Percentiles rank a stretch among this genome's conserved stretches.
Conservation (phyloP, 2,329 filamentous ascomycete species). For the Exophiala calicioides region DNA sequence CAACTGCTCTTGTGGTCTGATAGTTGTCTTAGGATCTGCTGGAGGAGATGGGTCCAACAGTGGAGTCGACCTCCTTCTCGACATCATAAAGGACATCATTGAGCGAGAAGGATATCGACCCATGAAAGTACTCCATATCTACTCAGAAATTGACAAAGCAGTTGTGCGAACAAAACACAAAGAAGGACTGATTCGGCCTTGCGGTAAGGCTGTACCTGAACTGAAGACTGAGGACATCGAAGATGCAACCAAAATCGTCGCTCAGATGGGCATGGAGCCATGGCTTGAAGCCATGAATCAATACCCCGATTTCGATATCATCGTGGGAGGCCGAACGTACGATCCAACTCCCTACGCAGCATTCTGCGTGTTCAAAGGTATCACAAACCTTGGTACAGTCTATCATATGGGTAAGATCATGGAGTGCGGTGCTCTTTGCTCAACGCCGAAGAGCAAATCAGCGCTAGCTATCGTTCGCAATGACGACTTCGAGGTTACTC, state of each 20-base stretch:
- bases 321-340: constrained; percentile 49
- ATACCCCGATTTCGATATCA: constrained; percentile 46
- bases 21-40: too few species aligned
- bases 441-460: constrained; percentile 47
- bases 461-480: constrained; percentile 46
- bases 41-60: background rate
- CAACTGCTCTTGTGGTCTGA: too few species aligned
- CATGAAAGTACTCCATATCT: background rate
- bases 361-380: constrained; percentile 41
- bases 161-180: too few species aligned
- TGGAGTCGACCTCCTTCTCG: background rate
- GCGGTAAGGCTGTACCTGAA: constrained; percentile 39
- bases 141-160: background rate
- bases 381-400: constrained; percentile 39
- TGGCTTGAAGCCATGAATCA: constrained; percentile 45
- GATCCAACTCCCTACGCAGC: constrained; percentile 46
- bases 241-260: constrained; percentile 40
- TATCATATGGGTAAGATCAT: constrained; percentile 59
- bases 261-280: constrained; percentile 51
- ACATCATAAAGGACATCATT: background rate
- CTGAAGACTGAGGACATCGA: constrained; percentile 44
- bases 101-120: background rate
- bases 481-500: constrained; percentile 50
- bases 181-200: too few species aligned
- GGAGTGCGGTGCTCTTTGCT: constrained; percentile 52